These are phyloP conservation scores for Combretum micranthum DNA, from an alignment of 345 rosid species.

Conservation along the genomic window DNA sequence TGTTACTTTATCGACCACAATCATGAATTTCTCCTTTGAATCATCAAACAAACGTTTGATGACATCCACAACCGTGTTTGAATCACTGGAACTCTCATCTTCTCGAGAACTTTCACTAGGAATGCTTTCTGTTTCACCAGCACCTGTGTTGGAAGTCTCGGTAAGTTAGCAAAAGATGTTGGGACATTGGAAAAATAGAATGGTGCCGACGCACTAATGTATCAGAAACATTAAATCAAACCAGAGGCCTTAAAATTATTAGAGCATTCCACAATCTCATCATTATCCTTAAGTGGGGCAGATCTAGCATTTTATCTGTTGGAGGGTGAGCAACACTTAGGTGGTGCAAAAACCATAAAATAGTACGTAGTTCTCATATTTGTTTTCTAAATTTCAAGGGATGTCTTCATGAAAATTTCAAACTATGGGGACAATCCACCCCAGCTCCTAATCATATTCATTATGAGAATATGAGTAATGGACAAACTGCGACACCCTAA, in stretches of 20 bases:
- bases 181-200: background rate
- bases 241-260: too few relatives aligned
- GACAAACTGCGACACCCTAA: too few relatives aligned
- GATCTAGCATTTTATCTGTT: too few relatives aligned
- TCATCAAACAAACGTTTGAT: conserved; percentile 46
- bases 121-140: conserved; percentile 26
- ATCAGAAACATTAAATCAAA: too few relatives aligned
- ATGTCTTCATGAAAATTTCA: background rate
- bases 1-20: conserved; percentile 41
- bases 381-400: too few relatives aligned
- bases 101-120: conserved; percentile 20
- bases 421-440: background rate
- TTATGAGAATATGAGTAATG: too few relatives aligned
- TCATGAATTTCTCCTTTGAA: conserved; percentile 37
- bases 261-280: too few relatives aligned
- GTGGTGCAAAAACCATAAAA: too few relatives aligned
- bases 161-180: background rate
- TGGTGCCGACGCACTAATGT: too few relatives aligned
- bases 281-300: too few relatives aligned
- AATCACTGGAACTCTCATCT: conserved; percentile 25
- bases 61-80: conserved; percentile 27
- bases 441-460: background rate
- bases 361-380: too few relatives aligned
- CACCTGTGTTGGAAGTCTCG: conserved; percentile 8
- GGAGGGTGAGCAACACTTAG: too few relatives aligned